These are phyloP conservation scores for Cicer cuneatum DNA, from an alignment of 306 rosid genomes.

Conservation along the genomic window DNA sequence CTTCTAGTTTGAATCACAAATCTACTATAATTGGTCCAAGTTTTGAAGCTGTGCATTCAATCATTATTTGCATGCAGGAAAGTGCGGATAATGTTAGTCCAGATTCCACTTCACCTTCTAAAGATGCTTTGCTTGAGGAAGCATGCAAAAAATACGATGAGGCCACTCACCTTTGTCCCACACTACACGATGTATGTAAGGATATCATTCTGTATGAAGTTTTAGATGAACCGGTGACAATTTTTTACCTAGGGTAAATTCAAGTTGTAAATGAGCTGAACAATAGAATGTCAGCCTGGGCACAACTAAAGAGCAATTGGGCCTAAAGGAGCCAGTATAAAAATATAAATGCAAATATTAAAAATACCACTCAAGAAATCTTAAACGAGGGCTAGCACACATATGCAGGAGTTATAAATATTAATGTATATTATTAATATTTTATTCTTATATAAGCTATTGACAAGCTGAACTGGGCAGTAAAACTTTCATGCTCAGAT, in stretches of 20 bases:
- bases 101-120: slow-evolving; percentile 93
- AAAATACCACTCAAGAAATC: slow-evolving; percentile 4
- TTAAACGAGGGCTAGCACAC: background rate
- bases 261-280: slow-evolving; percentile 22
- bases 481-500: slow-evolving; percentile 17
- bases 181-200: slow-evolving; percentile 91
- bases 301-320: slow-evolving; percentile 1
- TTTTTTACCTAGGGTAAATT: slow-evolving; percentile 1
- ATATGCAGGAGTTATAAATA: slow-evolving; percentile 12
- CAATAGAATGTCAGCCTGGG: background rate
- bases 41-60: slow-evolving; percentile 29
- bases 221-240: slow-evolving; percentile 25
- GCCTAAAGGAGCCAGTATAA: slow-evolving; percentile 18
- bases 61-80: slow-evolving; percentile 71
- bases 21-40: slow-evolving; percentile 8
- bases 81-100: slow-evolving; percentile 96
- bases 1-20: slow-evolving; percentile 26
- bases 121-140: slow-evolving; percentile 98
- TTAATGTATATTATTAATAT: slow-evolving; percentile 23
- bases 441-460: slow-evolving; percentile 10
- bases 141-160: slow-evolving; percentile 97
- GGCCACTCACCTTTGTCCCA: slow-evolving; percentile 93
- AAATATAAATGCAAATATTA: background rate
- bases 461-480: slow-evolving; percentile 20
- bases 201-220: slow-evolving; percentile 37